phyloP scores from a whole-genome alignment of 2,329 filamentous ascomycete genomes.

The Sclerotinia borealis region DNA sequence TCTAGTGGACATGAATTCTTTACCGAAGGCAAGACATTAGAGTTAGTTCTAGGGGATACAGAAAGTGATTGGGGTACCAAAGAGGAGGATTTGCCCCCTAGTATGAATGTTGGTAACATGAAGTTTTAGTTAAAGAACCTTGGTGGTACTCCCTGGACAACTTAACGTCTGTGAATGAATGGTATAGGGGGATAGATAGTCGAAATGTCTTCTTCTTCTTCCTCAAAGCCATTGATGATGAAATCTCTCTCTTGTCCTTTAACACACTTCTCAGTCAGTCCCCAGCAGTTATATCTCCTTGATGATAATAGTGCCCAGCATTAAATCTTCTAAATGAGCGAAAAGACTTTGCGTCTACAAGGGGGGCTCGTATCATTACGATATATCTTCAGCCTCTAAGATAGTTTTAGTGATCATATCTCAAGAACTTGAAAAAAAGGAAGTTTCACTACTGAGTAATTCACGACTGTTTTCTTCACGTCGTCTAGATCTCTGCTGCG shows the following conservation, averaged over 20 bases:
- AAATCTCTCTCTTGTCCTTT: background rate
- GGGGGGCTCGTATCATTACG: too few species aligned
- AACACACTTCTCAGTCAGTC: too few species aligned
- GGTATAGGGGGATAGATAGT: background rate
- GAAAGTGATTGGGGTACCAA: conserved; percentile 61
- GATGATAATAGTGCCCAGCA: too few species aligned
- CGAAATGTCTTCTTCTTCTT: background rate
- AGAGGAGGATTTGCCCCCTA: conserved; percentile 55
- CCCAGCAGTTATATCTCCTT: too few species aligned
- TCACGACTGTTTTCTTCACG: too few species aligned
- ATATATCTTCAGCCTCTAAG: background rate
- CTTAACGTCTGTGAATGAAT: background rate
- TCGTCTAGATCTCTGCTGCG: too few species aligned
- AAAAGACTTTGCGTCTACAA: too few species aligned
- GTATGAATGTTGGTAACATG: conserved; percentile 25
- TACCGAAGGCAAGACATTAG: conserved; percentile 54
- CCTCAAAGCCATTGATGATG: background rate
- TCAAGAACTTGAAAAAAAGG: background rate
- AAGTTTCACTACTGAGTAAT: too few species aligned
- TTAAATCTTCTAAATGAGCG: too few species aligned
- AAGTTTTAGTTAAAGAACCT: background rate
- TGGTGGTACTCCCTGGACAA: too few species aligned
- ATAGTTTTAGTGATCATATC: background rate
- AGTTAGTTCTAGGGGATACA: conserved; percentile 50
- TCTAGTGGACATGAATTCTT: conserved; percentile 56